Percentiles rank a stretch among this genome's conserved stretches.
phyloP scores from a whole-genome alignment of 768 basidiomycete species.

The Tricholoma terreum region DNA sequence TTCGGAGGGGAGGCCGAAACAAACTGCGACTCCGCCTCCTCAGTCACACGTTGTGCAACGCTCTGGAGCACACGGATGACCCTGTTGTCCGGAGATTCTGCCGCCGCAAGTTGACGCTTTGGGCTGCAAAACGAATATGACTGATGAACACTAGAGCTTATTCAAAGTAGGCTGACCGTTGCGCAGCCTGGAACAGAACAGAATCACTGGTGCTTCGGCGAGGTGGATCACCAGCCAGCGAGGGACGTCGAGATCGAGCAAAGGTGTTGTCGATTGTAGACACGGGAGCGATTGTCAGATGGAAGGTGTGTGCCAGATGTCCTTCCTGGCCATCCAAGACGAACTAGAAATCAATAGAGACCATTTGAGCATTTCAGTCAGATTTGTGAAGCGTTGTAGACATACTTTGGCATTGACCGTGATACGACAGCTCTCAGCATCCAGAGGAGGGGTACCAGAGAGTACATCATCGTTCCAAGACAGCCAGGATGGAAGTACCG shows the following conservation, averaged over 20 bases:
- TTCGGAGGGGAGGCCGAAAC: slow-evolving; percentile 49
- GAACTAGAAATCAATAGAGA: slow-evolving; percentile 41
- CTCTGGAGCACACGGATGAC: slow-evolving; percentile 76
- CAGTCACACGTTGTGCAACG: slow-evolving; percentile 75
- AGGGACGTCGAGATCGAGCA: slow-evolving; percentile 41
- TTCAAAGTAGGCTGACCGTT: slow-evolving; percentile 28
- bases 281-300: slow-evolving; percentile 67
- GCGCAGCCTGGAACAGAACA: slow-evolving; percentile 39
- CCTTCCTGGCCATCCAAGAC: slow-evolving; percentile 74
- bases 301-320: slow-evolving; percentile 61
- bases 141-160: background rate
- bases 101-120: slow-evolving; percentile 22
- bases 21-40: slow-evolving; percentile 67
- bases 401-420: slow-evolving; percentile 73
- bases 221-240: slow-evolving; percentile 39
- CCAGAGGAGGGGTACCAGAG: slow-evolving; percentile 73
- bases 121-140: slow-evolving; percentile 15
- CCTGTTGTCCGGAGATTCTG: slow-evolving; percentile 54
- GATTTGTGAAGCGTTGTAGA: slow-evolving; percentile 6
- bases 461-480: slow-evolving; percentile 83
- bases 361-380: background rate
- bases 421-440: slow-evolving; percentile 73
- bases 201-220: slow-evolving; percentile 48
- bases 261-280: slow-evolving; percentile 41
- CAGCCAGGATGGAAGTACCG: slow-evolving; percentile 82